Evolutionary conservation across 495 filamentous ascomycete genomes (phyloP), one percentile per base, ranked within the genome.

Genomic region (Hypoxylon cercidicola): DNA sequence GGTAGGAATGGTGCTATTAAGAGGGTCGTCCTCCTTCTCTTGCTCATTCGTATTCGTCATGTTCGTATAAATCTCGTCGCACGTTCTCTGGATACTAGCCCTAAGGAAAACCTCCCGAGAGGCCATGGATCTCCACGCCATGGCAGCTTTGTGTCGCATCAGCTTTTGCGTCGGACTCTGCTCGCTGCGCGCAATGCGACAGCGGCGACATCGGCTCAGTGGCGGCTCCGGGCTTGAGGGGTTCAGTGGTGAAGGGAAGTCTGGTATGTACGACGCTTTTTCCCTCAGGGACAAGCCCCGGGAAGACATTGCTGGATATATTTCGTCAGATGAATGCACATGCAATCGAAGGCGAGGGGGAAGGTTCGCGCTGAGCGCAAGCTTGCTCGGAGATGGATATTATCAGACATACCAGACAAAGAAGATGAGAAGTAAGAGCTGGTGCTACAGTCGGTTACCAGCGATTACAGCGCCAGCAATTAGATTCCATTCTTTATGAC

Each of bases 111-210:
- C 9, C 1, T 63, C 44, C 18, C 44, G 50, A 30, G 60, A 56
- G 30, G 60, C 58, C 44, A 64, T 68, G 0, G 45, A 59, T 8
- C 18, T 68, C 66, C 72, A 75, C 1, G 74, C 75, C 4, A 41
- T 44, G 11, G 67, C 71, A 0, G 75, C 75, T 30, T 77, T 76
- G 5, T 71, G 69, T 3, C 75, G 74, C 49, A 77, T 60, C 10
- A 77, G 61, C 16, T 44, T 66, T 50, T 75, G 55, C 0, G 70
- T 75, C 9, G 73, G 75, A 51, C 72, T 74, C 40, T 32, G 49
- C 16, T 68, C 65, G 60, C 39, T 53, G 51, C 23, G 23, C 18
- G 53, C 41, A 23, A n/a, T n/a, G 53, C 53, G 46, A 15, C 23
- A 49, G n/a, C 55, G 60, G 44, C 32, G 59, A 0, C 43, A 28